Conservation (phyloP, 139 green algal species). For the Haematococcus lacustris region DNA sequence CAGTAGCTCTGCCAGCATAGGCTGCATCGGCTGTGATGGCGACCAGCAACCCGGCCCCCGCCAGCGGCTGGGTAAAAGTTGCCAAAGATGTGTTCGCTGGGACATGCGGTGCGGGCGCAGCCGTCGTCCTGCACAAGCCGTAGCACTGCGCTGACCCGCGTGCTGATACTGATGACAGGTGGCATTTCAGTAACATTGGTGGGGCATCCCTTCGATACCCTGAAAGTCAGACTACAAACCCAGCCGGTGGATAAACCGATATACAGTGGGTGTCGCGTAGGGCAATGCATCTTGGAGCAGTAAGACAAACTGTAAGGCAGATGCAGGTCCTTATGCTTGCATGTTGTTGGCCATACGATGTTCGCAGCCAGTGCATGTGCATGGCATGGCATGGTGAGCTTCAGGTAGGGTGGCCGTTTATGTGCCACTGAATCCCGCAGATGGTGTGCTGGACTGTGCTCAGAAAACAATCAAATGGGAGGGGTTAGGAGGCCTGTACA, state of each 20-base stretch:
- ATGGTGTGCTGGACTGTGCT: slow-evolving; percentile 78
- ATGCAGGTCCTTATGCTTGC: slow-evolving; percentile 1
- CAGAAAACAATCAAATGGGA: slow-evolving; percentile 89
- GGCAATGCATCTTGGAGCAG: neutral
- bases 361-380: neutral
- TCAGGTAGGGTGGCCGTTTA: neutral
- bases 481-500: slow-evolving; percentile 83
- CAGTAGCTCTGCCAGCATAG: too few relatives aligned
- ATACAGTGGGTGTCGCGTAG: slow-evolving; percentile 61
- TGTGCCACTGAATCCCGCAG: slow-evolving; percentile 35
- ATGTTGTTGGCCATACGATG: neutral
- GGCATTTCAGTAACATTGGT: slow-evolving; percentile 83
- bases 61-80: slow-evolving; percentile 26
- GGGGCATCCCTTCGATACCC: slow-evolving; percentile 85
- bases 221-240: slow-evolving; percentile 90
- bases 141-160: too few relatives aligned
- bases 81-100: slow-evolving; percentile 70
- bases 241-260: slow-evolving; percentile 80
- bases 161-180: too few relatives aligned
- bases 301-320: neutral
- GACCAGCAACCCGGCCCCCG: neutral
- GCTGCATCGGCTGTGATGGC: neutral
- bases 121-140: too few relatives aligned
- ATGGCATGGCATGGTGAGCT: neutral
- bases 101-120: slow-evolving; percentile 54